A percentile compares a stretch with the other conserved stretches of the same genome.
These are phyloP conservation scores for Lathyrus tuberosus DNA, from an alignment of 306 rosid genomes.

Conservation along the genomic window DNA sequence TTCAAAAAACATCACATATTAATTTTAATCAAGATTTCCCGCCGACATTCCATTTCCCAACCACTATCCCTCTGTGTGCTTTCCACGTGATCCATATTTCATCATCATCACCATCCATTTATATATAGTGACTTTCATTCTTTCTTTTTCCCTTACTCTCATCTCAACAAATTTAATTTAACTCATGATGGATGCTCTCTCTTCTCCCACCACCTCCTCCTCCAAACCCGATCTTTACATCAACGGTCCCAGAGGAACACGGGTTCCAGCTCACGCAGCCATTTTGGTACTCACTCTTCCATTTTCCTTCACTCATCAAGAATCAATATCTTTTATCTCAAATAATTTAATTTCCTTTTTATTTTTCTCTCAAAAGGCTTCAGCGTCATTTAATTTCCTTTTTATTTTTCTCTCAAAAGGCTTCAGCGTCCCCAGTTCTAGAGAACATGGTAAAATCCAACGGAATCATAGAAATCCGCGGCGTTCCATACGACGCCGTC, in stretches of 20 bases:
- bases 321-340: background rate
- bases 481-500: constrained; percentile 78
- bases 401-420: constrained; percentile 40
- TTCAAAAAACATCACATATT: too few relatives aligned
- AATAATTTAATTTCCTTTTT: background rate
- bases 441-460: constrained; percentile 57
- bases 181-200: background rate
- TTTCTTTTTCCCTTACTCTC: background rate
- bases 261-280: constrained; percentile 67
- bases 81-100: background rate
- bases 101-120: background rate
- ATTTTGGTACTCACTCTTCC: constrained; percentile 50
- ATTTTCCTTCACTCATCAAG: background rate
- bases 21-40: background rate
- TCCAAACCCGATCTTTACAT: constrained; percentile 64
- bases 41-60: background rate
- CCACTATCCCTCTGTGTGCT: too few relatives aligned
- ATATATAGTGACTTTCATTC: background rate
- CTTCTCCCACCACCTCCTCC: constrained; percentile 34
- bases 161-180: background rate
- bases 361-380: constrained; percentile 46
- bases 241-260: constrained; percentile 55
- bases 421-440: constrained; percentile 74
- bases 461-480: constrained; percentile 58
- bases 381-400: too few relatives aligned